These are phyloP conservation scores for Saccharomyces hybrid DNA, from an alignment of 1,139 yeast genomes.

Conservation along the genomic window DNA sequence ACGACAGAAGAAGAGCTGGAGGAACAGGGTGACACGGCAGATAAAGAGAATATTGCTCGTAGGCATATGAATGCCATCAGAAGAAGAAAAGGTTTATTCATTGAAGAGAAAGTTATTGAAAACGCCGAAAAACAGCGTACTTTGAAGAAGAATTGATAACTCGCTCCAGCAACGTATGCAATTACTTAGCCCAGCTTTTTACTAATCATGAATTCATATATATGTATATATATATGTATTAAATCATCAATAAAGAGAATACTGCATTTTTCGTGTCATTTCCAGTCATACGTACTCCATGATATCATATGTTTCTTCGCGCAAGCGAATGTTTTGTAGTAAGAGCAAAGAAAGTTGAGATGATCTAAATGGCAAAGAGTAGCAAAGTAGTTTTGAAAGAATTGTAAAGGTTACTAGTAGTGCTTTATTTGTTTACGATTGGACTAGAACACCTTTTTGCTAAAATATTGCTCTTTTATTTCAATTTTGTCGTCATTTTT, in stretches of 20 bases:
- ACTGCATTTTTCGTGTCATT: not conserved
- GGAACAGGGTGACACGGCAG: constrained; percentile 87
- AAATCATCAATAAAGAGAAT: not conserved
- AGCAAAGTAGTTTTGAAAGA: not conserved
- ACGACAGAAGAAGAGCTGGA: constrained; percentile 94
- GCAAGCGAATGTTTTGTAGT: not conserved
- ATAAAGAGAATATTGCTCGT: constrained; percentile 83
- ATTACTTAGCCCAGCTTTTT: not conserved
- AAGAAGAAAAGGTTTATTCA: constrained; percentile 79
- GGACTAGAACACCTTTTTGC: not conserved
- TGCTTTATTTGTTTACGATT: not conserved
- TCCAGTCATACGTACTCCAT: not conserved
- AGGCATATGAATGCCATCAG: constrained; percentile 76
- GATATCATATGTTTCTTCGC: not conserved
- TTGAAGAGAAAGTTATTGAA: constrained; percentile 81
- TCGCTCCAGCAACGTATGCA: not conserved
- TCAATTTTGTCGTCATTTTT: not conserved
- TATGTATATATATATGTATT: too few species aligned
- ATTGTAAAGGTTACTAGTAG: not conserved
- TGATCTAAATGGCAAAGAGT: not conserved
- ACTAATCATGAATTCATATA: not conserved
- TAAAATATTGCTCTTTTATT: not conserved
- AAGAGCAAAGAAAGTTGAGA: not conserved
- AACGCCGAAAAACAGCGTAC: constrained; percentile 93
- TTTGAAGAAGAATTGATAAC: constrained; percentile 43